Evolutionary conservation across 1,284 basidiomycete genomes (phyloP).

Genomic region (Coriolopsis trogii): DNA sequence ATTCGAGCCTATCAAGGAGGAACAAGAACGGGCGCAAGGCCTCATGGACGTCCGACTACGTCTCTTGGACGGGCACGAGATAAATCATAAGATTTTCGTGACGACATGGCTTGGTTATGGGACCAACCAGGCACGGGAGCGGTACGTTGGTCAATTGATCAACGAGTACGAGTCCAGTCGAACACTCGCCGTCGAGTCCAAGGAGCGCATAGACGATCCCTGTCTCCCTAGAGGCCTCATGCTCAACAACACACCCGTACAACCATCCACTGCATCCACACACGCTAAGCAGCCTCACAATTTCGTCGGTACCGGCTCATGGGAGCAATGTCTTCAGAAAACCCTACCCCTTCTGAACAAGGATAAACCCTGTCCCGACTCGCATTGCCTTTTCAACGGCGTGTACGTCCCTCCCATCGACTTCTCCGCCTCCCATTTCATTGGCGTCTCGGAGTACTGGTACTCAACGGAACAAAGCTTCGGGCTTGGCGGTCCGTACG

Average conservation of each 20-base stretch:
- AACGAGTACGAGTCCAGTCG: conserved; percentile 52
- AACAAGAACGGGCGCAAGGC: conserved; percentile 57
- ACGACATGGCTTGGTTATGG: conserved; percentile 99
- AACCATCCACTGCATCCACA: conserved; percentile 41
- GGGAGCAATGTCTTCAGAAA: conserved; percentile 78
- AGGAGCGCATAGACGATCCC: conserved; percentile 73
- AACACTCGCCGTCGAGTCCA: conserved; percentile 25
- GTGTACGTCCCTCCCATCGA: conserved; percentile 91
- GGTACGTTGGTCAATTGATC: conserved; percentile 79
- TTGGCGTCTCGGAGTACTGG: conserved; percentile 99
- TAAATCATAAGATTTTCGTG: conserved; percentile 93
- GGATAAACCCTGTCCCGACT: conserved; percentile 78
- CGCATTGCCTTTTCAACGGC: conserved; percentile 97
- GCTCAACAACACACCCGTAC: conserved; percentile 54
- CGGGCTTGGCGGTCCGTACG: conserved; percentile 92
- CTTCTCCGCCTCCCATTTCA: conserved; percentile 90
- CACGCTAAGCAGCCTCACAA: conserved; percentile 56
- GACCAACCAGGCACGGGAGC: conserved; percentile 93
- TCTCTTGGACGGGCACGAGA: conserved; percentile 83
- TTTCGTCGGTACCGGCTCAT: conserved; percentile 90
- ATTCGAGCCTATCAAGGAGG: conserved; percentile 77
- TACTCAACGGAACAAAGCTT: conserved; percentile 98
- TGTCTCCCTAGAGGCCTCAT: conserved; percentile 85
- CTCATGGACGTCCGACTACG: conserved; percentile 84
- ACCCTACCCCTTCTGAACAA: conserved; percentile 88